These are phyloP conservation scores for Saccharum hybrid DNA, from an alignment of 202 grass and related monocot species.

Conservation along the genomic window DNA sequence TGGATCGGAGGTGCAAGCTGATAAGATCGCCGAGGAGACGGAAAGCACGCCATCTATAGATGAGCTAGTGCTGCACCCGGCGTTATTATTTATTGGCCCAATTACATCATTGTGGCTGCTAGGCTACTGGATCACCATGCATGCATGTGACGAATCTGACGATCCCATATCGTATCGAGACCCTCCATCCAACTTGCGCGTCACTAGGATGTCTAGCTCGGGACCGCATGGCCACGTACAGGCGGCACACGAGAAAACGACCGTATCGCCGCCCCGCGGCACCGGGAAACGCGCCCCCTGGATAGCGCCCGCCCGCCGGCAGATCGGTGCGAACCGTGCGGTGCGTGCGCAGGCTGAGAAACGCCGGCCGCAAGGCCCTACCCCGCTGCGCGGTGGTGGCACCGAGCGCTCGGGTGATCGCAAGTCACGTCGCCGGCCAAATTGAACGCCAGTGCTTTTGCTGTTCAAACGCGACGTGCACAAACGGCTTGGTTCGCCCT, in stretches of 20 bases:
- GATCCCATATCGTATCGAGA: neutral
- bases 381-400: neutral
- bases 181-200: neutral
- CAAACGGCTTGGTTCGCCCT: neutral
- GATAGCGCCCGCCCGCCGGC: neutral
- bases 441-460: neutral
- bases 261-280: neutral
- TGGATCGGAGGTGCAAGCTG: neutral
- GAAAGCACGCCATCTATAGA: neutral
- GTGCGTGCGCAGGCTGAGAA: neutral
- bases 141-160: neutral
- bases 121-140: neutral
- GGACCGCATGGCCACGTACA: neutral
- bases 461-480: neutral
- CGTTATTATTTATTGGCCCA: slow-evolving; percentile 29
- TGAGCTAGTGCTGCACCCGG: neutral
- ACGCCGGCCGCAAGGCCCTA: neutral
- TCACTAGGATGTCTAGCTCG: neutral
- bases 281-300: slow-evolving; percentile 5
- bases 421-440: neutral
- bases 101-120: slow-evolving; percentile 8
- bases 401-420: neutral
- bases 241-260: slow-evolving; percentile 10
- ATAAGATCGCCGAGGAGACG: slow-evolving; percentile 12
- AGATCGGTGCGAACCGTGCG: neutral